Conservation (phyloP, 352 stramenopile species). For the Pythium biforme region DNA sequence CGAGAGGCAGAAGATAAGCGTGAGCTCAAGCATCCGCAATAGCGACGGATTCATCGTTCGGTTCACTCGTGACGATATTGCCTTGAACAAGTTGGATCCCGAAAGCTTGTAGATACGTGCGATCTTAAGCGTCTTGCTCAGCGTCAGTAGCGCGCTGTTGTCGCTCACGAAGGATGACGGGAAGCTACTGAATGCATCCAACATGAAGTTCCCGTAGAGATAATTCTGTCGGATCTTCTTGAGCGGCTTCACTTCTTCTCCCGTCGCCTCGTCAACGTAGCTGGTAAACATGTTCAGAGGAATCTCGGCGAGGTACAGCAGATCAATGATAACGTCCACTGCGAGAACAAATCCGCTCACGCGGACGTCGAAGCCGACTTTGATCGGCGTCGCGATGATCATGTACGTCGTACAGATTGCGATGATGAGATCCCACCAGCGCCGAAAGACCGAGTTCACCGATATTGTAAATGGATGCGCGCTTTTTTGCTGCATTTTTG, state of each 20-base stretch:
- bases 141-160: conserved; percentile 33
- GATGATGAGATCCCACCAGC: conserved; percentile 64
- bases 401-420: conserved; percentile 51
- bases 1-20: conserved; percentile 63
- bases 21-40: conserved; percentile 68
- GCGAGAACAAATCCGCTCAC: conserved; percentile 32
- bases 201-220: conserved; percentile 49
- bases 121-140: conserved; percentile 62
- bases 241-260: conserved; percentile 59
- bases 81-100: conserved; percentile 47
- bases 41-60: conserved; percentile 66
- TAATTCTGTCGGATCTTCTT: conserved; percentile 57
- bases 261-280: conserved; percentile 58
- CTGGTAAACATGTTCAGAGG: conserved; percentile 65
- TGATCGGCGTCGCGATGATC: conserved; percentile 51
- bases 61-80: conserved; percentile 50
- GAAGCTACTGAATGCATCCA: conserved; percentile 59
- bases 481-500: conserved; percentile 52
- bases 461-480: conserved; percentile 55
- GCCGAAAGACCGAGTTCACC: conserved; percentile 53
- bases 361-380: conserved; percentile 50
- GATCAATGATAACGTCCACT: conserved; percentile 49
- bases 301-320: conserved; percentile 58
- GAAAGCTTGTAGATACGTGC: conserved; percentile 54
- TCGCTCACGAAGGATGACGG: conserved; percentile 39